These are phyloP conservation scores for Verbena officinalis DNA, from an alignment of 257 asterid species.

Conservation along the genomic window DNA sequence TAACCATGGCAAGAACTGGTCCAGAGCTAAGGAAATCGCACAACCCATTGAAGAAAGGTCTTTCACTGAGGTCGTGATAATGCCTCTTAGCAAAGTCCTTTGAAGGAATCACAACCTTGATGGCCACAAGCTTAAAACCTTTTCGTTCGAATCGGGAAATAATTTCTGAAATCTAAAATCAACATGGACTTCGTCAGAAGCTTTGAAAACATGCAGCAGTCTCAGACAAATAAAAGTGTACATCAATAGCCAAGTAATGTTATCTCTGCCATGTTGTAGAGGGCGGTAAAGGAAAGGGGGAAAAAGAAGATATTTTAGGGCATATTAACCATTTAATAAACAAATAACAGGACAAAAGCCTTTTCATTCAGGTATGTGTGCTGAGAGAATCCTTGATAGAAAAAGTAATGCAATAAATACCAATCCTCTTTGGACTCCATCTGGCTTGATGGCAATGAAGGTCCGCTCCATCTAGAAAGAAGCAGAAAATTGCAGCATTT, in stretches of 20 bases:
- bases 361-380: neutral
- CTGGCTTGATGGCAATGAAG: conserved; percentile 98
- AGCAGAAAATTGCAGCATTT: conserved; percentile 15
- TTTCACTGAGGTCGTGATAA: conserved; percentile 90
- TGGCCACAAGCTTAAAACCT: conserved; percentile 92
- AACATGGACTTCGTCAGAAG: conserved; percentile 29
- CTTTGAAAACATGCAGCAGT: too few relatives aligned
- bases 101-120: conserved; percentile 83
- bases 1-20: conserved; percentile 97
- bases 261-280: too few relatives aligned
- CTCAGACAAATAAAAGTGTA: too few relatives aligned
- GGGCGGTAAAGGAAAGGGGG: neutral
- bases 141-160: conserved; percentile 88
- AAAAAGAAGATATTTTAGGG: neutral
- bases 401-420: conserved; percentile 41
- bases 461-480: conserved; percentile 78
- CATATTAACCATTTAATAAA: conserved; percentile 10
- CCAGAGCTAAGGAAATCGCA: conserved; percentile 99
- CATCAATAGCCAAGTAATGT: too few relatives aligned
- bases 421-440: conserved; percentile 99
- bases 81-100: conserved; percentile 90
- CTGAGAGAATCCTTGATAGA: conserved; percentile 24
- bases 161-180: conserved; percentile 85
- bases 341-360: conserved; percentile 11
- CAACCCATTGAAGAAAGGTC: conserved; percentile 92